phyloP scores from a whole-genome alignment of 2,329 filamentous ascomycete species.

The Fusarium robinianum region DNA sequence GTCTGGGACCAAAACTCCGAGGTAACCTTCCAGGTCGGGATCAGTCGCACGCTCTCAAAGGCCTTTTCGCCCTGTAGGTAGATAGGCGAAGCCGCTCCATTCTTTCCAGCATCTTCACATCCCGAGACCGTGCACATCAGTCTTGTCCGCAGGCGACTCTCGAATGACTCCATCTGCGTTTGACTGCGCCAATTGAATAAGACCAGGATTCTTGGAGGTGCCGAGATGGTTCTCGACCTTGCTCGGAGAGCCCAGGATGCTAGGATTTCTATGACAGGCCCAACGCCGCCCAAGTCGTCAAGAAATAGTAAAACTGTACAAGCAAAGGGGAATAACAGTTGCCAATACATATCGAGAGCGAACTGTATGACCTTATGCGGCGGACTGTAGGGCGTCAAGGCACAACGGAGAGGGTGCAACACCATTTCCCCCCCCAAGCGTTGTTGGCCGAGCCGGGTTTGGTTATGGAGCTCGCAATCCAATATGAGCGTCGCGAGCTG shows the following conservation, averaged over 20 bases:
- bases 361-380: background rate
- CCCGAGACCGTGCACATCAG: background rate
- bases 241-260: background rate
- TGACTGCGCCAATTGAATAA: background rate
- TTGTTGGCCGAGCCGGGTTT: background rate
- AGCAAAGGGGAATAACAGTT: background rate
- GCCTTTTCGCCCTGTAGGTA: background rate
- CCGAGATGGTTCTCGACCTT: background rate
- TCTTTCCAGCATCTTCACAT: background rate
- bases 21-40: background rate
- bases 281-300: background rate
- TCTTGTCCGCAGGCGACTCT: background rate
- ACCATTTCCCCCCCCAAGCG: background rate
- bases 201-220: background rate
- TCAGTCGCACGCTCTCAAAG: background rate
- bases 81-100: background rate
- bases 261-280: background rate
- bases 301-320: slow-evolving; percentile 1
- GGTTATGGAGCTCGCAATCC: background rate
- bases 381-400: background rate
- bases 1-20: background rate
- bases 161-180: background rate
- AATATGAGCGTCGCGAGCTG: background rate
- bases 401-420: background rate
- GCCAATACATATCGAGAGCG: background rate